Evolutionary conservation across 2,329 filamentous ascomycete species (phyloP), one percentile per base, ranked within the genome.

Genomic region (Ceratocystis cubensis): DNA sequence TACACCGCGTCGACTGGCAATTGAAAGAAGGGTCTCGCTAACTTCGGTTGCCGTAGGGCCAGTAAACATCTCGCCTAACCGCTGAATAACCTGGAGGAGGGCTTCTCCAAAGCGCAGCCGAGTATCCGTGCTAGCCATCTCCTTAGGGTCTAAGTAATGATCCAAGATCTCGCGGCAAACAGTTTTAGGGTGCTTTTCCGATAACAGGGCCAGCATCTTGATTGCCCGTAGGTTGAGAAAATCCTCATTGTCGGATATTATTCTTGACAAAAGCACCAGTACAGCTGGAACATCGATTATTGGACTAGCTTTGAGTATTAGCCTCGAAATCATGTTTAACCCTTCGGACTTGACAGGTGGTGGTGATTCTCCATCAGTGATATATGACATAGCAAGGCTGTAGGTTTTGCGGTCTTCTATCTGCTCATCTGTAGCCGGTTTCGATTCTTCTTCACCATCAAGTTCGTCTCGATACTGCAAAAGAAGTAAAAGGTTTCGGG

Each of bases 221-320:
- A 91, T 83, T 17, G 84, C 82, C n/a, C 84, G 81, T 2, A 87
- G 77, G 71, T 88, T 87, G 68, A 90, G 85, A 72, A 87, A 91
- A 66, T 88, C 86, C 66, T 91, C 88, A 5, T 80, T 77, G 62
- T 88, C 86, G 68, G 81, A 80, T 1, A 90, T 76, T 0, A 89
- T 78, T 8, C 81, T 83, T 0, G 84, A 84, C 65, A 90, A 77
- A 1, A 89, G 78, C 5, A 87, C 81, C 0, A 87, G 77, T 2
- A 84, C 78, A 1, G 84, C 81, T 0, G 84, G 83, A n/a, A 90
- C 80, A 71, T 91, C 87, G 17, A 91, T 73, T 8, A 86, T 77
- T 0, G 84, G 74, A 53, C 84, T 84, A 48, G 78, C 76, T 0
- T 80, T 74, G 28, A 78, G 70, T 48, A 91, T 81, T 7, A 91